A percentile compares a stretch with the other conserved stretches of the same genome.
These are phyloP conservation scores for Apiotrichum siamense DNA, from an alignment of 1,284 basidiomycete species.

Conservation along the genomic window DNA sequence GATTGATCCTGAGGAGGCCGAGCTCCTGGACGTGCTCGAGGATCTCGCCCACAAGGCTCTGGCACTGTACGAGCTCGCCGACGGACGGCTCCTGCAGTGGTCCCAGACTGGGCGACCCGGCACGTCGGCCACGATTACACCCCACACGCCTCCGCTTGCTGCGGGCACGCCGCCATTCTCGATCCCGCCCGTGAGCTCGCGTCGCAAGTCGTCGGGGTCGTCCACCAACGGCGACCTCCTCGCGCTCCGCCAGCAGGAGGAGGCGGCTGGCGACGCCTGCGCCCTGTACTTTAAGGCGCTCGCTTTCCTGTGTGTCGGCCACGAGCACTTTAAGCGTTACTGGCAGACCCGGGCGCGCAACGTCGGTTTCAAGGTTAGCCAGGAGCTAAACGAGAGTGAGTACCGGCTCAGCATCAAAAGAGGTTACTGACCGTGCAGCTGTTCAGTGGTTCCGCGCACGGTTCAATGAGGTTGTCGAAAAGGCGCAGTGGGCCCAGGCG, in stretches of 20 bases:
- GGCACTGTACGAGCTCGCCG: slow-evolving; percentile 85
- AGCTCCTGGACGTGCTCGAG: slow-evolving; percentile 67
- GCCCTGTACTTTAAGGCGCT: slow-evolving; percentile 90
- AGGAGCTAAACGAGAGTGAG: slow-evolving; percentile 54
- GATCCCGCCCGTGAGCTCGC: slow-evolving; percentile 3
- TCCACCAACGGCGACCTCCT: slow-evolving; percentile 49
- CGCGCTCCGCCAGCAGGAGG: slow-evolving; percentile 62
- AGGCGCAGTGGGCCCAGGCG: slow-evolving; percentile 53
- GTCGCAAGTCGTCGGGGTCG: slow-evolving; percentile 27
- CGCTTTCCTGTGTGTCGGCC: slow-evolving; percentile 85
- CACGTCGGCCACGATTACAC: slow-evolving; percentile 9
- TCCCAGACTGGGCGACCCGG: slow-evolving; percentile 7
- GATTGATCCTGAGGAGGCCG: slow-evolving; percentile 70
- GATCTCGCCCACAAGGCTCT: slow-evolving; percentile 93
- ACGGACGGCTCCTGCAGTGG: slow-evolving; percentile 74
- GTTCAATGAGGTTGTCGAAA: slow-evolving; percentile 57
- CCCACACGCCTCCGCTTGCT: slow-evolving; percentile 2
- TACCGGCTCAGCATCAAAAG: background rate
- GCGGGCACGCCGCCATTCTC: slow-evolving; percentile 24
- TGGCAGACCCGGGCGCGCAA: slow-evolving; percentile 43
- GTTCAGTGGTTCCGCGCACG: slow-evolving; percentile 55
- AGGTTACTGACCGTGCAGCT: slow-evolving; percentile 32
- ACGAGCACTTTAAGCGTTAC: slow-evolving; percentile 54
- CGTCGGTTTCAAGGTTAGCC: slow-evolving; percentile 39
- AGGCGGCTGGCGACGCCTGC: slow-evolving; percentile 69